Percentiles rank a stretch among this genome's conserved stretches.
Conservation (phyloP, 495 filamentous ascomycete species). For the Penicillium diatomitis region DNA sequence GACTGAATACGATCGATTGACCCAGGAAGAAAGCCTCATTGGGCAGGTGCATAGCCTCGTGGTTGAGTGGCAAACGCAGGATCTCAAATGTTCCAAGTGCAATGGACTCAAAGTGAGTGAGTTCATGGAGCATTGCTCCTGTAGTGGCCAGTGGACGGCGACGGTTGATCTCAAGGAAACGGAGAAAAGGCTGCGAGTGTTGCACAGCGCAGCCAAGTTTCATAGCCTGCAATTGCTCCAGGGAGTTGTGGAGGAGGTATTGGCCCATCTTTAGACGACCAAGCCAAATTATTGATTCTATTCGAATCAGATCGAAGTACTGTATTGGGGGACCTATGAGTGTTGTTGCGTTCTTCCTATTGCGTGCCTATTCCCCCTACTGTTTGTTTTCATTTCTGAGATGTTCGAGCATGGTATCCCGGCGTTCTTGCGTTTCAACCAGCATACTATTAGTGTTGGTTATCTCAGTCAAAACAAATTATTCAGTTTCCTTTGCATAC, state of each 20-base stretch:
- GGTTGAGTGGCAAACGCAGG: slow-evolving; percentile 79
- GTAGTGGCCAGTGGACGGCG: slow-evolving; percentile 72
- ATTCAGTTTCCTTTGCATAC: too few relatives aligned
- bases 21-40: slow-evolving; percentile 77
- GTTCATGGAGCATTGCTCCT: slow-evolving; percentile 94
- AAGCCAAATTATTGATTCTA: too few relatives aligned
- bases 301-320: too few relatives aligned
- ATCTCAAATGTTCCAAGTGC: slow-evolving; percentile 68
- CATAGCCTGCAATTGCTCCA: slow-evolving; percentile 76
- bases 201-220: slow-evolving; percentile 62
- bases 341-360: not conserved
- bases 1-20: slow-evolving; percentile 62
- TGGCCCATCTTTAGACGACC: slow-evolving; percentile 21
- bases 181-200: slow-evolving; percentile 54
- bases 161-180: slow-evolving; percentile 64
- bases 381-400: slow-evolving; percentile 4
- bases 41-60: slow-evolving; percentile 63
- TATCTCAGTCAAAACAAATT: too few relatives aligned
- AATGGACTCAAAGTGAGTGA: slow-evolving; percentile 61
- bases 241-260: slow-evolving; percentile 58
- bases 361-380: not conserved
- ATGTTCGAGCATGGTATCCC: too few relatives aligned
- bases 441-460: too few relatives aligned
- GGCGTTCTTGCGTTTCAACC: not conserved
- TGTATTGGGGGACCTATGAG: not conserved